Evolutionary conservation across 208 protist species (phyloP), one percentile per base, ranked within the genome.

Genomic region (Trypanosoma vivax): DNA sequence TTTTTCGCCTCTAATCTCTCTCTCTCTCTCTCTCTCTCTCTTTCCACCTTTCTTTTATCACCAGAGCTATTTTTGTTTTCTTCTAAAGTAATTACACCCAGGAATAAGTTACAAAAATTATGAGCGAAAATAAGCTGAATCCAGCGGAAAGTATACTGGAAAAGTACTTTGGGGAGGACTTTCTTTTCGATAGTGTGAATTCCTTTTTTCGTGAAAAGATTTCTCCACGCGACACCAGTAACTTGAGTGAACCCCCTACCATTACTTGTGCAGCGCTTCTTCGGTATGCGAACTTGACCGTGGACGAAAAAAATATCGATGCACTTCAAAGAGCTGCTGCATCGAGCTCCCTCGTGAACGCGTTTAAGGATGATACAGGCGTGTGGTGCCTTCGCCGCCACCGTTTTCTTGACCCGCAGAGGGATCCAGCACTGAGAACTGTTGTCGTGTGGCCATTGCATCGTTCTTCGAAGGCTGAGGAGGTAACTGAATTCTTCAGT

Each of bases 141-240:
- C 10, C 40, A 24, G 60, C 50, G 5, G 43, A 9, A 25, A 37
- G 50, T 28, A 18, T 63, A 9, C 34, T 65, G 27, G 46, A 60
- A 5, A 60, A 64, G 37, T 68, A 60, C 41, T 74, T 56, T 40
- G 33, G 49, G 48, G 54, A 60, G 19, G 50, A 23, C 13, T 74
- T 60, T 33, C 56, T 74, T 9, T 74, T 69, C 31, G 60, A 74
- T 21, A 59, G 58, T 1, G 53, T 39, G 35, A 67, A 74, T 30
- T 37, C 33, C 9, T 64, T 57, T n/a, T 68, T 74, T 33, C 60
- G 67, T 3, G 60, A 69, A 23, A 65, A 60, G 48, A 55, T 74
- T 3, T 65, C 65, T 4, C 65, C 65, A 9, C 48, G 43, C 19
- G 40, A 60, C 16, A 31, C 33, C 16, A 33, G 21, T 21, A 34